Evolutionary conservation across 352 stramenopile species (phyloP), one percentile per base, ranked within the genome.

Genomic region (Thalassiosira exigua): DNA sequence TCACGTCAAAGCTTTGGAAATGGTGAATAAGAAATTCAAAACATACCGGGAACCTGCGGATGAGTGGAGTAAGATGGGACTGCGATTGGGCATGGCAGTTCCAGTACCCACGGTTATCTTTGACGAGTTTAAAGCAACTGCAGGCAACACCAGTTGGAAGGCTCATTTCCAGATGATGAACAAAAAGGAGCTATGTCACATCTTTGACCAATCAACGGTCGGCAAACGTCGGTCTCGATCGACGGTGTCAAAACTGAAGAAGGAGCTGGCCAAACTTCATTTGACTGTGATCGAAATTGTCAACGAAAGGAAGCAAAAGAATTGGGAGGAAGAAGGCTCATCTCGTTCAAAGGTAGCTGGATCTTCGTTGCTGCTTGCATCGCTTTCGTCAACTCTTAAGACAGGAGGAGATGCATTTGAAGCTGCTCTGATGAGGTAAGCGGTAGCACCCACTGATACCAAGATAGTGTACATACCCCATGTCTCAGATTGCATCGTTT

Each of bases 121-220:
- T 69, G 60, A 79, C 19, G 70, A 81, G 51, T 68, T 81, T 42
- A 85, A 81, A 59, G 17, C 58, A 57, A 53, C 53, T 36, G 42
- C 30, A 21, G 58, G 36, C 21, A 61, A 60, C 36, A 56, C 14
- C n/a, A 53, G 4, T 21, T 75, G 70, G 51, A 78, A 54, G 24
- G 3, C 21, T 29, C 71, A 85, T 57, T 85, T 85, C 51, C 77
- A 85, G 33, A 60, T 70, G 53, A 85, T 85, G 24, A 85, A 85
- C 54, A 85, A 81, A 46, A 81, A 73, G 58, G 61, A 64, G 33
- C 60, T 85, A 36, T 81, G 77, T 22, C 71, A 85, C 69, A 46
- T 74, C 14, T 81, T 81, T 60, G 51, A 72, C 33, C 27, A 66
- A 26, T 21, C 36, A 3, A 75, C 29, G 58, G 22, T 60, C 27